Base-by-base conservation (phyloP, 2,329 filamentous ascomycete genomes). In the Penicillium sp. region DNA sequence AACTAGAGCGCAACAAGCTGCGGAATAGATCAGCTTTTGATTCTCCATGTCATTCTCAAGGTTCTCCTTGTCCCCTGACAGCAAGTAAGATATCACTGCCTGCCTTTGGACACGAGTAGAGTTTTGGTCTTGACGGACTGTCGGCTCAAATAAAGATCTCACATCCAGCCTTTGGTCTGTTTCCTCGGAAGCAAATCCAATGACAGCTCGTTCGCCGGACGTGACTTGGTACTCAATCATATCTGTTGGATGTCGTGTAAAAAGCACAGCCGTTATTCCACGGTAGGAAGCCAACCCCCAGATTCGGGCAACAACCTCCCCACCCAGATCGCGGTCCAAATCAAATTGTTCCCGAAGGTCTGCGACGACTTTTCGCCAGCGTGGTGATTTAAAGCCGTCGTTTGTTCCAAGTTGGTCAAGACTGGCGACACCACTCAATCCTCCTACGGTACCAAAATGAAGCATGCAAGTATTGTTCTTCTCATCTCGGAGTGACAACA, bases 171-270 rank as follows among this genome's bases (percentile, higher is more conserved):
- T 29, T 18, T 30, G 23, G 4, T 58, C 41, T 39, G 50, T 19
- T 8, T 46, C 43, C 14, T 54, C 51, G 3, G 50, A 47, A 1
- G 55, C 54, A 40, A 72, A 69, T 1, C 67, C 41, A 7, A 77
- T 48, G 0, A 56, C 65, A 1, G 63, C 58, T n/a, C 60, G 58
- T 37, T 77, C 70, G 17, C 73, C 68, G 3, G 70, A 66, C 6
- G 67, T 58, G 5, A 74, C 74, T 1, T 69, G 68, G 52, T 81
- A 81, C 44, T 81, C 75, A 10, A 80, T 63, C 63, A 76, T 74
- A 53, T 80, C 73, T 3, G 70, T 75, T 0, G 78, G 78, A 53
- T 82, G 76, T 18, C 77, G 51, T 2, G 73, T 76, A 32, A 73
- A 64, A 39, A 72, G 75, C 3, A 68, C 66, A 4, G 74, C 77